These are phyloP conservation scores for Umbelopsis isabellina DNA, from an alignment of 192 early-diverging fungal genomes.

Conservation along the genomic window DNA sequence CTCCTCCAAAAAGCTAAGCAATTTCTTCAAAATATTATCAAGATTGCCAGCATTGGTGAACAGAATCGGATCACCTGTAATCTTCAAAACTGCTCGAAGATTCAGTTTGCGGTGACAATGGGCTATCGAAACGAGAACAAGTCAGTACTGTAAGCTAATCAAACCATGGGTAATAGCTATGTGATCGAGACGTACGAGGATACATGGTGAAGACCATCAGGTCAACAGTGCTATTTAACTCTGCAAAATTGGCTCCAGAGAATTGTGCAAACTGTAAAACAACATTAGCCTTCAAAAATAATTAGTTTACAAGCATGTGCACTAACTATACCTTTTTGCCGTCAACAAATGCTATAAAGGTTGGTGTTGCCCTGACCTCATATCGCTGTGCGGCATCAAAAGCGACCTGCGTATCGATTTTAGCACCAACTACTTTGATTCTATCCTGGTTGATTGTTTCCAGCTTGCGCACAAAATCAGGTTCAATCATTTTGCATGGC, in stretches of 20 bases:
- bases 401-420: slow-evolving; percentile 62
- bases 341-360: slow-evolving; percentile 70
- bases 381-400: slow-evolving; percentile 57
- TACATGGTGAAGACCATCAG: slow-evolving; percentile 63
- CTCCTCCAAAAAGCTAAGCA: slow-evolving; percentile 33
- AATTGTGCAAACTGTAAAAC: slow-evolving; percentile 50
- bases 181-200: slow-evolving; percentile 52
- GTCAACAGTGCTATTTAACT: slow-evolving; percentile 63
- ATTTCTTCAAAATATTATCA: slow-evolving; percentile 41
- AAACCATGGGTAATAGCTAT: not conserved
- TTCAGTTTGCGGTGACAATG: slow-evolving; percentile 61
- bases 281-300: not conserved
- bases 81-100: slow-evolving; percentile 41
- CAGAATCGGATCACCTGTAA: slow-evolving; percentile 49
- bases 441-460: slow-evolving; percentile 58
- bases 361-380: slow-evolving; percentile 66
- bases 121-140: slow-evolving; percentile 35
- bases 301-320: not conserved
- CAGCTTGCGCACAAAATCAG: slow-evolving; percentile 51
- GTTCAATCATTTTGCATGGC: slow-evolving; percentile 71
- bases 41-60: slow-evolving; percentile 38
- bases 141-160: not conserved
- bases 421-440: slow-evolving; percentile 58
- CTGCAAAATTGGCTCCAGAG: slow-evolving; percentile 62
- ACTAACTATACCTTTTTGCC: slow-evolving; percentile 45